Evolutionary conservation across 192 early-diverging fungal genomes (phyloP), one percentile per base, ranked within the genome.

Genomic region (Mortierella antarctica): DNA sequence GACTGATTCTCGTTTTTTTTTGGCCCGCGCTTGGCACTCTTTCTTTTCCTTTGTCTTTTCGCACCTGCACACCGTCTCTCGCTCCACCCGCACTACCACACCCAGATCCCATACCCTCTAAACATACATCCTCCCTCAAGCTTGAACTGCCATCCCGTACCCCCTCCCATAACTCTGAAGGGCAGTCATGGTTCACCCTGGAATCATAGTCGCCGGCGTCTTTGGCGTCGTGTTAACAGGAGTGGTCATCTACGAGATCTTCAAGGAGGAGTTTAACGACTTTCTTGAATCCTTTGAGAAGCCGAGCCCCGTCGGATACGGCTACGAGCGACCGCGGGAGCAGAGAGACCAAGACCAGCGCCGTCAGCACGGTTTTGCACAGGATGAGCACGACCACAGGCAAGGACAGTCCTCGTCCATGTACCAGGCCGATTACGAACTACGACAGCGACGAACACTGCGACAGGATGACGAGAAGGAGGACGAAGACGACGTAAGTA

Each of bases 201-300:
- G 70, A 59, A 58, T 72, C 13, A 40, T 72, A 47, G 70, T 61
- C 18, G 62, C 17, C 14, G 42, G 77, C 13, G 70, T 72, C 14
- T 13, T 72, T 57, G 77, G 65, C 45, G 77, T 80, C 7, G 70
- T 80, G 14, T 63, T 67, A 17, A 80, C 65, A 5, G 70, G 77
- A 10, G 77, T 80, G 6, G 70, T 80, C 13, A 51, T 80, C 58
- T 80, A 80, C 55, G 42, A 51, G 5, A 72, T 72, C 47, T 14
- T 71, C 57, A 72, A 68, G 46, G 77, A 80, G 8, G 69, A 72
- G 14, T 55, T 72, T 41, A 18, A 54, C 21, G 63, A 71, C 41
- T 67, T 67, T 42, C 4, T 70, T 11, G 40, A 65, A 2, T 58
- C 74, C n/a, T 55, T 69, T 49, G 69, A 79, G 31, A 62, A 71